Base-by-base conservation (phyloP, 2,329 filamentous ascomycete genomes). In the Podosphaera aphanis region DNA sequence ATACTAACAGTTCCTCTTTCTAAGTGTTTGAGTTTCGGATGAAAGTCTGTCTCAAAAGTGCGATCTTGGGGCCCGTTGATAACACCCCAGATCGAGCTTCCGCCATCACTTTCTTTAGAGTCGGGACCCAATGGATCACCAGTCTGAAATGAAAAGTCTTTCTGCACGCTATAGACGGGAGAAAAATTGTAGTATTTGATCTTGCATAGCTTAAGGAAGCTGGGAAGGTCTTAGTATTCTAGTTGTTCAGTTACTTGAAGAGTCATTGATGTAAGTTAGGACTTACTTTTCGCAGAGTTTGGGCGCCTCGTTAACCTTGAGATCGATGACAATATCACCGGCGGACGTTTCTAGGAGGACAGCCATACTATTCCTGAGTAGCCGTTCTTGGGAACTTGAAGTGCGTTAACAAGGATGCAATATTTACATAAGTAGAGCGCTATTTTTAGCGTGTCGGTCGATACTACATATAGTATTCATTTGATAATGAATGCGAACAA, bases 111-210 rank as follows among this genome's bases (percentile, higher is more conserved):
- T 41, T 85, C 75, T 54, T 74, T 67, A 13, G 84, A 83, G 47
- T 80, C 74, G 11, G 86, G 88, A 11, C 90, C 88, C 45, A 95
- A 77, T 11, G 88, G 88, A 58, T 95, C 90, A 60, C 88, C 88
- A 27, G 83, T 92, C 63, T 95, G 88, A 63, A 93, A 93, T 49
- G 86, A 93, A 64, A 94, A 95, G 63, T 84, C 77, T 61, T 88
- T 90, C 60, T 94, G 90, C 33, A 98, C 74, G 53, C 79, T 85
- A 65, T 94, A 83, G 46, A 95, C 67, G 21, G 88, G 90, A 5
- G 85, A 78, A 62, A 92, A 95, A 67, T 95, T 95, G 75, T 94
- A 98, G 66, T 95, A 98, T 67, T 94, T 98, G 64, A 85, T 69
- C 66, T 95, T 95, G 74, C 90, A 94, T 55, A 98, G 82, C 70